Base-by-base conservation (phyloP, 2,329 filamentous ascomycete genomes). In the Arthrobotrys iridis region DNA sequence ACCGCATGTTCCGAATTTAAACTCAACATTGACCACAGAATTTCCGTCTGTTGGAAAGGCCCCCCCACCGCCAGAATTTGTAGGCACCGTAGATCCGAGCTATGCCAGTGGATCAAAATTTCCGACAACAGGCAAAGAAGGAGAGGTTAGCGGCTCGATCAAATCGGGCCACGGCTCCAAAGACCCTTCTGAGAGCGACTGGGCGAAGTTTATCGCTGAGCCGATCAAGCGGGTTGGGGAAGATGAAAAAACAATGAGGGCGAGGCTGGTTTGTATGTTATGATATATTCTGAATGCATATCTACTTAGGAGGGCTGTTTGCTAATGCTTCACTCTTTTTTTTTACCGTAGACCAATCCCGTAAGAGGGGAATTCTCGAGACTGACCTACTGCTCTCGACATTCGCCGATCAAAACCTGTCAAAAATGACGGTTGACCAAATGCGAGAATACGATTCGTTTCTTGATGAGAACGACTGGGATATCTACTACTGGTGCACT, bases 401-500 rank as follows among this genome's bases (percentile, higher is more conserved):
- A 78, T 99, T 99, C 82, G 95, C 95, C 77, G 88, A 94, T 78
- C 85, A 86, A 64, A 87, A 96, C 83, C 89, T 99, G 20, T 85
- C 86, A 45, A 84, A 84, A 76, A 96, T 99, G 92, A 88, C 87
- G 0, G 82, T 85, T 4, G 83, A 85, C 58, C 91, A 96, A 81
- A 89, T 98, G 79, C 83, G 87, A 79, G 88, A 96, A 83, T 98
- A 95, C 85, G 94, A 98, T 82, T 85, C 87, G 26, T 96, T 99
- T 85, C 89, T 99, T 67, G 95, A 99, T 83, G 95, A 99, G 84
- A 99, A 99, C 83, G 95, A 99, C 85, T 99, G 95, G 95, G 95
- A 99, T 82, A 97, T 99, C 77, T 99, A 99, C 86, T 99, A 99
- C 86, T 99, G 95, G 95, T 93, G 92, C 2, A 99, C 95, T 13